Percentiles rank a stretch among this genome's conserved stretches.
Conservation (phyloP, 768 basidiomycete species). For the Auricularia auricula-judae region DNA sequence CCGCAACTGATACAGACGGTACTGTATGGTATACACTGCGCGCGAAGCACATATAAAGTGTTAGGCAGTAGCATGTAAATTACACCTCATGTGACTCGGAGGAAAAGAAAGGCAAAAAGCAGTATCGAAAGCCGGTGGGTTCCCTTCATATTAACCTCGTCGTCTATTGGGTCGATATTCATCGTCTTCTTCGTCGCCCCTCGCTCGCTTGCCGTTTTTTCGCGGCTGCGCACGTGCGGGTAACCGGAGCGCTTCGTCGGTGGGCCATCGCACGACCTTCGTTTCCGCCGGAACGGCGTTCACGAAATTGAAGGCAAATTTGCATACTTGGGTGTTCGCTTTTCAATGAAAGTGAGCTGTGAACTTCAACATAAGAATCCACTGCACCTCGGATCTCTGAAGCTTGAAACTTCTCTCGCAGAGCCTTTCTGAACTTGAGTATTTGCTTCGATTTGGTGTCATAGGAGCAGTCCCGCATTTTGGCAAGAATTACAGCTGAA, state of each 20-base stretch:
- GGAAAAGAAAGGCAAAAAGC: background rate
- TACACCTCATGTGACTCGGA: background rate
- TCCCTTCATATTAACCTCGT: constrained; percentile 26
- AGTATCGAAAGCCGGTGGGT: constrained; percentile 1
- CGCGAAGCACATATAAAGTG: constrained; percentile 16
- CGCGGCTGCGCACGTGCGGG: background rate
- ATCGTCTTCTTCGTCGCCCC: constrained; percentile 26
- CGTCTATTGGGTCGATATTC: constrained; percentile 36
- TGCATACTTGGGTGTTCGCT: constrained; percentile 42
- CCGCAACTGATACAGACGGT: constrained; percentile 56
- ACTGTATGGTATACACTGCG: constrained; percentile 62
- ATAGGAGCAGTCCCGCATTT: constrained; percentile 33
- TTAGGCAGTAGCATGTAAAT: constrained; percentile 13
- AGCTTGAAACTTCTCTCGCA: constrained; percentile 36
- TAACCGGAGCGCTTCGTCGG: constrained; percentile 2
- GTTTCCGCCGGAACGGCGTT: constrained; percentile 24
- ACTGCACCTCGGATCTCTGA: constrained; percentile 42
- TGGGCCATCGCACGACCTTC: constrained; percentile 12
- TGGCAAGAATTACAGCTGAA: constrained; percentile 55
- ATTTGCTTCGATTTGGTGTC: constrained; percentile 45
- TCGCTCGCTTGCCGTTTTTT: constrained; percentile 16
- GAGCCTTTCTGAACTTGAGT: constrained; percentile 40
- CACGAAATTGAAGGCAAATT: constrained; percentile 48
- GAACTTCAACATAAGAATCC: background rate
- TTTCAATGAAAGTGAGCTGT: background rate